phyloP scores from a whole-genome alignment of 352 stramenopile genomes.

The Ochromonadaceae sp. region DNA sequence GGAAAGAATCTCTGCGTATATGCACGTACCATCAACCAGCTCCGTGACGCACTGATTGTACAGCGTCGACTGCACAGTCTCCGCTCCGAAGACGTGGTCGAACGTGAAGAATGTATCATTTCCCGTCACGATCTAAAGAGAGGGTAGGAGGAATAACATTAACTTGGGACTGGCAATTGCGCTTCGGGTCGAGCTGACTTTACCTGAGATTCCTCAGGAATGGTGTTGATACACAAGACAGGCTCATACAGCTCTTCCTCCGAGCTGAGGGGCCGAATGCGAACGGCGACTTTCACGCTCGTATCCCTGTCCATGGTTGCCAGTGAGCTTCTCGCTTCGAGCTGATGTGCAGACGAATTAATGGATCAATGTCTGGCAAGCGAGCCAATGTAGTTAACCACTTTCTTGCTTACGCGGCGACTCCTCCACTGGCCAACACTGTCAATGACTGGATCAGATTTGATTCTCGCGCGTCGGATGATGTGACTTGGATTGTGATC shows the following conservation, averaged over 20 bases:
- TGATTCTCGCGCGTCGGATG: too few relatives aligned
- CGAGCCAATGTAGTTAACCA: too few relatives aligned
- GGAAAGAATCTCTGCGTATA: constrained; percentile 16
- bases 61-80: constrained; percentile 50
- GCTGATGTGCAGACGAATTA: too few relatives aligned
- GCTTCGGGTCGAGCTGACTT: neutral
- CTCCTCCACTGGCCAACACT: too few relatives aligned
- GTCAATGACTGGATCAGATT: too few relatives aligned
- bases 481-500: too few relatives aligned
- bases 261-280: constrained; percentile 6
- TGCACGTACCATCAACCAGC: constrained; percentile 43
- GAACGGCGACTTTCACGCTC: constrained; percentile 13
- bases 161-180: too few relatives aligned
- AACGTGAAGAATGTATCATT: constrained; percentile 68
- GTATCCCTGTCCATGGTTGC: too few relatives aligned
- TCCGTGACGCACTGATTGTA: constrained; percentile 48
- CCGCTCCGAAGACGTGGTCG: constrained; percentile 57
- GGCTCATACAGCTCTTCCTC: neutral
- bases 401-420: too few relatives aligned
- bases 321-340: too few relatives aligned
- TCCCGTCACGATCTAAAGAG: constrained; percentile 44
- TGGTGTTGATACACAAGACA: neutral
- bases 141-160: constrained; percentile 5
- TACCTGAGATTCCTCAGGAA: neutral
- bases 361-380: too few relatives aligned